Evolutionary conservation across 192 early-diverging fungal genomes (phyloP), one percentile per base, ranked within the genome.

Genomic region (Phlyctochytrium arcticum): DNA sequence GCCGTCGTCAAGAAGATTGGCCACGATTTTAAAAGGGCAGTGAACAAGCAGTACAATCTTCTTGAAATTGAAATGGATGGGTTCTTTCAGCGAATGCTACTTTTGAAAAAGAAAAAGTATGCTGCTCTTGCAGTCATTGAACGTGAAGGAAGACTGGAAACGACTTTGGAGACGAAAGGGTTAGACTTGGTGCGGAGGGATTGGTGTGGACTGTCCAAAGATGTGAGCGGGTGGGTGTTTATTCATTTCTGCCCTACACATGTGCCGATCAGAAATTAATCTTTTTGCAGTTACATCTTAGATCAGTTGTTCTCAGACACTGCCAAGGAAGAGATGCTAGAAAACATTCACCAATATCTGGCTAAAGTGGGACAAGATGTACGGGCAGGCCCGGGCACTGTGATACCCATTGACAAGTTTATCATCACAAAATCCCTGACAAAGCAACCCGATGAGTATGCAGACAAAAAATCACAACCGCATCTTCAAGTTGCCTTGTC

Each of bases 91-190:
- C 85, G 90, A 24, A 85, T 99, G 81, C 73, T 99, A 35, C 68
- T 99, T 47, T 75, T 99, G 19, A 93, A 92, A 59, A 99, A 99
- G 76, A 99, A 99, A 66, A 99, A 98, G 69, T 99, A 99, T 77
- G 97, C 97, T 0, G 94, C 93, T 0, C 68, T 97, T 9, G 60
- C 79, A 36, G 75, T 92, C 0, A 80, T 81, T 33, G 79, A 88
- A 21, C 78, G 74, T 47, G 62, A 72, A 50, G 77, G 72, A 21
- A 32, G 37, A 27, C 34, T 50, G 27, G 46, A 30, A 26, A 65
- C 57, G 19, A 58, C 44, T 47, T 56, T 89, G 17, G 95, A 99
- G 72, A 92, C 85, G 10, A 98, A 98, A 67, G 97, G 97, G 46
- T 79, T 98, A 42, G 96, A 99, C 71, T 72, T 96, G 62, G 96